A percentile compares a stretch with the other conserved stretches of the same genome.
Evolutionary conservation across 345 rosid genomes (phyloP).

Genomic region (Syzygium aqueum): DNA sequence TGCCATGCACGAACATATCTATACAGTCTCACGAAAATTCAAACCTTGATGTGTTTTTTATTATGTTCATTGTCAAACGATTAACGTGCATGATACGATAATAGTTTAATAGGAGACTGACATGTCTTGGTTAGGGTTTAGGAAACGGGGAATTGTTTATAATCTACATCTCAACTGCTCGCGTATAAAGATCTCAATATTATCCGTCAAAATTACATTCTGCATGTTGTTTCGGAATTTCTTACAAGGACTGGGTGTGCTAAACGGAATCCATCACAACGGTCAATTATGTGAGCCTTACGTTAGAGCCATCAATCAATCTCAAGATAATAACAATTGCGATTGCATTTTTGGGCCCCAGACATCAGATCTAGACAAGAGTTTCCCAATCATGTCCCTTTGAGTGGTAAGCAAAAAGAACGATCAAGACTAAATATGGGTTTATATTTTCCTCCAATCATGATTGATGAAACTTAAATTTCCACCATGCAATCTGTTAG

Average conservation of each 20-base stretch:
- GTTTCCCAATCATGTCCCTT: neutral
- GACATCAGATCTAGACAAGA: neutral
- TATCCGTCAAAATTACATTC: neutral
- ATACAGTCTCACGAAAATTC: neutral
- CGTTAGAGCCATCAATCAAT: neutral
- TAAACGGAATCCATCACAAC: neutral
- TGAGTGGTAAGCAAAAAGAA: neutral
- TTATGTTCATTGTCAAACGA: neutral
- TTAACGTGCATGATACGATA: neutral
- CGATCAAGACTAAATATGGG: neutral
- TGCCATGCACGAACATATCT: neutral
- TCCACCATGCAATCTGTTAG: neutral
- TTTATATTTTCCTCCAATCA: neutral
- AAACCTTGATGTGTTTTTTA: neutral
- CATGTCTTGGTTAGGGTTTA: neutral
- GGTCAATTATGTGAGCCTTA: neutral
- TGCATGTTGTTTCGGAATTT: neutral
- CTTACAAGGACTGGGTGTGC: neutral
- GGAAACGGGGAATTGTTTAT: neutral
- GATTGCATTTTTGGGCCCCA: neutral
- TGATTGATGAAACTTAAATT: neutral
- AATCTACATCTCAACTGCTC: neutral
- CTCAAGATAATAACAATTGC: accelerated
- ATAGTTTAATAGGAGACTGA: neutral
- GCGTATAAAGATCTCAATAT: neutral